A percentile compares a stretch with the other conserved stretches of the same genome.
phyloP scores from a whole-genome alignment of 2,329 filamentous ascomycete species.

The Cytospora piceae region DNA sequence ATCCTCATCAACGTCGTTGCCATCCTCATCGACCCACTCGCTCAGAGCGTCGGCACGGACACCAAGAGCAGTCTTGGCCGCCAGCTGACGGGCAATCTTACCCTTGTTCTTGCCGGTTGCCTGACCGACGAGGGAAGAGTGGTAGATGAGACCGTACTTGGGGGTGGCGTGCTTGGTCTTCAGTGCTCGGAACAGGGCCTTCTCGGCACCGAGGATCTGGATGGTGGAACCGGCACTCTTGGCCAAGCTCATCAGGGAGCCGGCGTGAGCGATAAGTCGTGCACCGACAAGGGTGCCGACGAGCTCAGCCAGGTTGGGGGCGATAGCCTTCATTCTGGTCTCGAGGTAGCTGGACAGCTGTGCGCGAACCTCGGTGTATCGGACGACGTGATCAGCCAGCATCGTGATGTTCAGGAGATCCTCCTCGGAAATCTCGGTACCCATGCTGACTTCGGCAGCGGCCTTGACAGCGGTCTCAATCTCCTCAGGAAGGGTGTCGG shows the following conservation, averaged over 20 bases:
- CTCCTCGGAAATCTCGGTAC: slow-evolving; percentile 91
- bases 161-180: slow-evolving; percentile 99
- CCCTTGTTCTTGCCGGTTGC: slow-evolving; percentile 98
- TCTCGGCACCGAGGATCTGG: slow-evolving; percentile 97
- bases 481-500: slow-evolving; percentile 92
- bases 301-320: slow-evolving; percentile 91
- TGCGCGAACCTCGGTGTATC: slow-evolving; percentile 86
- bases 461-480: slow-evolving; percentile 90
- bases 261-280: slow-evolving; percentile 90
- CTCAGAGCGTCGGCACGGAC: slow-evolving; percentile 88
- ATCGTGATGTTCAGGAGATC: slow-evolving; percentile 92
- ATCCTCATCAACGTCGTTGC: slow-evolving; percentile 79
- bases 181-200: slow-evolving; percentile 95
- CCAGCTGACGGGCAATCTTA: slow-evolving; percentile 96
- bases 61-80: slow-evolving; percentile 90
- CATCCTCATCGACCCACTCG: slow-evolving; percentile 71
- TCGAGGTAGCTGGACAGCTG: slow-evolving; percentile 89
- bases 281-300: slow-evolving; percentile 94
- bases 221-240: slow-evolving; percentile 95
- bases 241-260: slow-evolving; percentile 90
- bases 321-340: slow-evolving; percentile 94
- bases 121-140: slow-evolving; percentile 92
- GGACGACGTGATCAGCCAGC: slow-evolving; percentile 90
- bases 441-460: slow-evolving; percentile 96
- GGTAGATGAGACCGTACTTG: slow-evolving; percentile 95